Percentiles rank a stretch among this genome's conserved stretches.
Conservation (phyloP, 192 early-diverging fungal species). For the Coemansia sp. region DNA sequence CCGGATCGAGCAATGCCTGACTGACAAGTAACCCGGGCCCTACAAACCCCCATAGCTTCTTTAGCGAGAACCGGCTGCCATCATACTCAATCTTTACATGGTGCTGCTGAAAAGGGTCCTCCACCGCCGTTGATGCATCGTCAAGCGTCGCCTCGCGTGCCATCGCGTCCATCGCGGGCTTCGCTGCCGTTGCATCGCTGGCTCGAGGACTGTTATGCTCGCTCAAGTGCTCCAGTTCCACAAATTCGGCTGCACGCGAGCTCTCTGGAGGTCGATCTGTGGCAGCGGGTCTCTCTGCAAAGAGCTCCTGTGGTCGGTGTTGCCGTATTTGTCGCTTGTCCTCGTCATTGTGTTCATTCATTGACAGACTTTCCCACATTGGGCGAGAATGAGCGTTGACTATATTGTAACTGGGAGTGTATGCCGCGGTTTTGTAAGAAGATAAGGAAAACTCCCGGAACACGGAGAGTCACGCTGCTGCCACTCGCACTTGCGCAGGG, state of each 20-base stretch:
- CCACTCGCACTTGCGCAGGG: neutral
- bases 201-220: neutral
- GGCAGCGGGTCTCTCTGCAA: constrained; percentile 2
- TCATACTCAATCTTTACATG: constrained; percentile 46
- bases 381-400: neutral
- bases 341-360: constrained; percentile 18
- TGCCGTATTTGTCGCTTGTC: constrained; percentile 6
- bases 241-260: constrained; percentile 9
- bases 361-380: constrained; percentile 35
- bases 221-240: constrained; percentile 21
- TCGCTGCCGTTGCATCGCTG: constrained; percentile 6
- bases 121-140: constrained; percentile 35
- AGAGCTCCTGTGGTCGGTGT: constrained; percentile 4
- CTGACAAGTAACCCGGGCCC: constrained; percentile 63
- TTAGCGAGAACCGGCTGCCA: constrained; percentile 53
- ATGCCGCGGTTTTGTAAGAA: neutral
- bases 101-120: constrained; percentile 33
- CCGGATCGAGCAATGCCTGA: constrained; percentile 70
- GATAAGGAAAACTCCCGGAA: neutral
- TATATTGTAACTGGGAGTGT: neutral
- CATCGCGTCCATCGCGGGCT: neutral
- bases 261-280: neutral
- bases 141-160: constrained; percentile 21
- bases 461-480: neutral
- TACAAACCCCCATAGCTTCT: constrained; percentile 62